Percentiles rank a stretch among this genome's conserved stretches.
phyloP scores from a whole-genome alignment of 78 protist genomes.

The Monocercomonoides exilis region DNA sequence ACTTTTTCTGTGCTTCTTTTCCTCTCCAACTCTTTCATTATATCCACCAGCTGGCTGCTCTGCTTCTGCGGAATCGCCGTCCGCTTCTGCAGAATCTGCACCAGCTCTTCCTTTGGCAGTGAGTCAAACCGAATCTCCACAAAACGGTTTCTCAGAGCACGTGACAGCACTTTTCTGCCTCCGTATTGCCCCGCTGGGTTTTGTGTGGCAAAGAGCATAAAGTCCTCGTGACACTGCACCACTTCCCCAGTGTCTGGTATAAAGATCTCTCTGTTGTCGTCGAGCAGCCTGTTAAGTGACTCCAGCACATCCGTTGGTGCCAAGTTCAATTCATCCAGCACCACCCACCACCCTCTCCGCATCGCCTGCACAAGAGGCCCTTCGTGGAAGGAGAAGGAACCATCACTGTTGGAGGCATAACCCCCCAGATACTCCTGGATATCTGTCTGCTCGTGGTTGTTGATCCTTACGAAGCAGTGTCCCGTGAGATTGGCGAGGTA shows the following conservation, averaged over 20 bases:
- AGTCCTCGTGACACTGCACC: slow-evolving; percentile 86
- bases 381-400: slow-evolving; percentile 56
- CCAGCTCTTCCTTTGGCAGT: slow-evolving; percentile 77
- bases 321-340: slow-evolving; percentile 97
- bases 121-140: slow-evolving; percentile 89
- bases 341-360: slow-evolving; percentile 93
- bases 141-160: slow-evolving; percentile 92
- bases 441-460: slow-evolving; percentile 99
- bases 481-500: slow-evolving; percentile 81
- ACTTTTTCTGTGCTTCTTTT: slow-evolving; percentile 43
- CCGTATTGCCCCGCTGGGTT: slow-evolving; percentile 99
- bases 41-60: slow-evolving; percentile 45
- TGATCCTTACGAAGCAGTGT: slow-evolving; percentile 83
- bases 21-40: slow-evolving; percentile 37
- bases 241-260: slow-evolving; percentile 84
- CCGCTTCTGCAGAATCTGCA: slow-evolving; percentile 61
- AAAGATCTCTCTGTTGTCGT: slow-evolving; percentile 95
- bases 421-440: slow-evolving; percentile 95
- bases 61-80: slow-evolving; percentile 69
- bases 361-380: slow-evolving; percentile 92
- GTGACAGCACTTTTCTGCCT: slow-evolving; percentile 88
- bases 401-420: slow-evolving; percentile 60
- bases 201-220: slow-evolving; percentile 98
- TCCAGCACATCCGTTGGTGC: slow-evolving; percentile 99
- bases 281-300: slow-evolving; percentile 97